Conservation (phyloP, 2,329 filamentous ascomycete genomes). For the Colletotrichum viniferum region DNA sequence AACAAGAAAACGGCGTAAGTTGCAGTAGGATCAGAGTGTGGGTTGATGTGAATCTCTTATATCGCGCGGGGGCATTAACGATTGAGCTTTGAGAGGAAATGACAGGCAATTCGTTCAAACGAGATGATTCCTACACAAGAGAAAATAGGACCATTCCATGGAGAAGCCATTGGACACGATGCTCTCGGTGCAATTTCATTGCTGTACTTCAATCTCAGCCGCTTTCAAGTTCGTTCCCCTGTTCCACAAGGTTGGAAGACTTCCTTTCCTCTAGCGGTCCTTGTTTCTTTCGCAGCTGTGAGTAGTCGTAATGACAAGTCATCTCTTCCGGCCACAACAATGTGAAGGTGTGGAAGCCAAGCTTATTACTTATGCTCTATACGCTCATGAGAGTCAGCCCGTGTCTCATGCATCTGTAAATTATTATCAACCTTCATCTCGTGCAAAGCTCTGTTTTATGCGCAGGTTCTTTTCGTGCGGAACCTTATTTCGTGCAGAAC, state of each 20-base stretch:
- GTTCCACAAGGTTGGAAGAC: neutral
- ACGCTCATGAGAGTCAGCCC: neutral
- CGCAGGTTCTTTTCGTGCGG: neutral
- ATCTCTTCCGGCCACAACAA: neutral
- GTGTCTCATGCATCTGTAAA: neutral
- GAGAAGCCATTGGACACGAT: neutral
- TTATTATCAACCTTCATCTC: neutral
- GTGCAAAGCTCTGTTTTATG: neutral
- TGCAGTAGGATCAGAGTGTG: neutral
- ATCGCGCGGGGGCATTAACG: neutral
- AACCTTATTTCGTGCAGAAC: neutral
- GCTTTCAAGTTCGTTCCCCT: neutral
- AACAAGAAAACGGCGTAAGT: neutral
- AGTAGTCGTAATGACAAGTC: neutral
- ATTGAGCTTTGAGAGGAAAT: neutral
- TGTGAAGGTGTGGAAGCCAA: neutral
- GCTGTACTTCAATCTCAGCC: neutral
- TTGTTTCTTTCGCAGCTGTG: neutral
- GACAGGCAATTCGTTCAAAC: neutral
- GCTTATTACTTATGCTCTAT: neutral
- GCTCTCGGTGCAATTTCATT: neutral
- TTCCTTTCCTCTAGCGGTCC: neutral
- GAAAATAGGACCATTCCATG: neutral
- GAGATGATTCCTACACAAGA: neutral
- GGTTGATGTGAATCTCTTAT: too few species aligned